phyloP scores from a whole-genome alignment of 176 grass and related monocot genomes.

The Eleusine coracana region DNA sequence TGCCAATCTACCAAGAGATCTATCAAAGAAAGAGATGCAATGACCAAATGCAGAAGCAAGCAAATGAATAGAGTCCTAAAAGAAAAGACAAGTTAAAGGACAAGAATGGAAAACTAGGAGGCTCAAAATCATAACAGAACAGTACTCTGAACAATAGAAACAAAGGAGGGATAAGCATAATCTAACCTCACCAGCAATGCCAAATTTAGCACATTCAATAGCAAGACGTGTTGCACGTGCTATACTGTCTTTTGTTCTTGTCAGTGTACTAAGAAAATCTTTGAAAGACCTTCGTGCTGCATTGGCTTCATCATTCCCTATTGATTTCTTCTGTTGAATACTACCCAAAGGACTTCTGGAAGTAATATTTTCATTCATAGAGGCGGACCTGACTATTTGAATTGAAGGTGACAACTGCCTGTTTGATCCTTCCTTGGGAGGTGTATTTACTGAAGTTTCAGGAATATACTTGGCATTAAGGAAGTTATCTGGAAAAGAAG shows the following conservation, averaged over 20 bases:
- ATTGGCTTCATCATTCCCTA: conserved; percentile 55
- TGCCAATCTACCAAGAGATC: conserved; percentile 17
- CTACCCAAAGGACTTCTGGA: conserved; percentile 49
- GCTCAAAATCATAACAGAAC: background rate
- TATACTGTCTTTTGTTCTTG: conserved; percentile 97
- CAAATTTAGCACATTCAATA: conserved; percentile 92
- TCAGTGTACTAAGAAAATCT: conserved; percentile 69
- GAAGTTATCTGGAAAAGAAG: conserved; percentile 74
- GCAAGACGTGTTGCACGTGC: conserved; percentile 87
- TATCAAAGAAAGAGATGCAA: conserved; percentile 22
- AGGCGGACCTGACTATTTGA: conserved; percentile 39
- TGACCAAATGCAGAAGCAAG: conserved; percentile 43
- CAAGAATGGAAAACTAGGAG: background rate
- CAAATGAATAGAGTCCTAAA: conserved; percentile 30
- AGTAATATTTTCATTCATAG: conserved; percentile 47
- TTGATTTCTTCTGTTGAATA: conserved; percentile 51
- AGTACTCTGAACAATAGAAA: conserved; percentile 7
- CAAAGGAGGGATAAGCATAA: conserved; percentile 26
- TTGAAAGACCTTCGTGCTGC: conserved; percentile 72
- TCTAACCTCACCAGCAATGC: conserved; percentile 92
- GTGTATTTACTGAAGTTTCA: conserved; percentile 42
- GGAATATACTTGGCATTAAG: conserved; percentile 54
- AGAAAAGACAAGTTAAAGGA: conserved; percentile 1
- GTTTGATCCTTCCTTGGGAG: conserved; percentile 55
- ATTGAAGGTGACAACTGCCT: conserved; percentile 47